Base-by-base conservation (phyloP, 2,329 filamentous ascomycete species). In the Pestalotiopsis sp. region DNA sequence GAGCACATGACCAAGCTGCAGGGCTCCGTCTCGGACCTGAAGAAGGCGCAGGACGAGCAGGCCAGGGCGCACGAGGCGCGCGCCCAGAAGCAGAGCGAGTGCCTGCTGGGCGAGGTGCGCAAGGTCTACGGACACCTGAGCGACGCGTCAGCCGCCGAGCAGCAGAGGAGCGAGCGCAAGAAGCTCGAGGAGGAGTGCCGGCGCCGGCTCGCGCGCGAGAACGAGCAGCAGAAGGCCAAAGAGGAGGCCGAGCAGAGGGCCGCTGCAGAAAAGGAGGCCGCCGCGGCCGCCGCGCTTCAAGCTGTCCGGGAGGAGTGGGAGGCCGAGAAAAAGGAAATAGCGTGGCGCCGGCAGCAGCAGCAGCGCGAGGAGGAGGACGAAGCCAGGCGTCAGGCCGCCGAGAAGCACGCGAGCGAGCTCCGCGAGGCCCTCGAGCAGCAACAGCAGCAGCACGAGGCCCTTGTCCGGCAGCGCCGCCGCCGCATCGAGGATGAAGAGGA, bases 321-420 rank as follows among this genome's bases (percentile, higher is more conserved):
- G 27, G 59, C 36, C 9, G 59, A 62, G 31, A 62, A 39, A 17
- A 12, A 39, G 59, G 31, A 38, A 20, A 36, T 62, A 7, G 17
- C 12, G 27, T n/a, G 17, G 17, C 31, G n/a, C 14, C 27, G 31
- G 12, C 17, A 59, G 20, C 57, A 59, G 23, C 57, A 59, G 17
- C 57, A 59, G 57, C 57, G 20, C 25, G 27, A 59, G 17, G 45
- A 52, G 14, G 23, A 27, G 49, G 62, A 64, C 3, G 38, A 64
- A 20, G 41, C 41, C 7, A 12, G 57, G 2, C 57, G 57, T 5
- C n/a, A 36, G 38, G 20, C 27, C 4, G 59, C 25, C 14, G 63
- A 66, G 23, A 39, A 45, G 6, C 63, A 66, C 31, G 45, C 45
- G 36, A 57, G 20, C 14, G 45, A 66, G 49, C 41, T 66, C 31